Conservation (phyloP, 257 asterid genomes). For the Phtheirospermum japonicum region DNA sequence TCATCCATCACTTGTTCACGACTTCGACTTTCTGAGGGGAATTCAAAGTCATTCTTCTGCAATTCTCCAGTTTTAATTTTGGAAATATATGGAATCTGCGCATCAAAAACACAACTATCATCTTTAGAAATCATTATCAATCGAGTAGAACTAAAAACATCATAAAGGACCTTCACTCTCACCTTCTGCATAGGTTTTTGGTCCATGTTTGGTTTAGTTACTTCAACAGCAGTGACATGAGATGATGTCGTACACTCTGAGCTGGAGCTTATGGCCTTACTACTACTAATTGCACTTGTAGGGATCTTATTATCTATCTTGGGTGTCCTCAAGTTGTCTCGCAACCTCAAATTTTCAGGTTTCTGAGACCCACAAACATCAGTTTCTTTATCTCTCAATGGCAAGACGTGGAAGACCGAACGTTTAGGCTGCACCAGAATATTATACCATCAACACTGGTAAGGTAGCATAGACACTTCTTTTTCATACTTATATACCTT, state of each 20-base stretch:
- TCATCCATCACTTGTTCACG: constrained; percentile 29
- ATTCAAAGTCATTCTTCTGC: constrained; percentile 37
- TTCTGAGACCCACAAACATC: constrained; percentile 37
- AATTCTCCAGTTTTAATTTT: constrained; percentile 28
- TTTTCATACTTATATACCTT: constrained; percentile 17
- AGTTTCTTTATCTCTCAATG: constrained; percentile 37
- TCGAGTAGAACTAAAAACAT: constrained; percentile 28
- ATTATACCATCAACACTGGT: constrained; percentile 28
- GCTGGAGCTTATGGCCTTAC: constrained; percentile 34
- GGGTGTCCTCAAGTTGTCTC: constrained; percentile 30
- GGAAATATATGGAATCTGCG: constrained; percentile 30
- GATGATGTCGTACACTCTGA: constrained; percentile 33
- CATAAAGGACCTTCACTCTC: constrained; percentile 31
- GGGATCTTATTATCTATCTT: constrained; percentile 27
- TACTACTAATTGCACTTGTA: constrained; percentile 28
- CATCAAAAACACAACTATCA: constrained; percentile 22
- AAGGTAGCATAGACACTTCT: constrained; percentile 20
- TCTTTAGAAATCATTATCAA: constrained; percentile 25
- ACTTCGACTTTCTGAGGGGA: constrained; percentile 30
- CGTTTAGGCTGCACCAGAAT: constrained; percentile 67
- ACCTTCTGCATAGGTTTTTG: constrained; percentile 31
- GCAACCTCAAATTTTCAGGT: constrained; percentile 40
- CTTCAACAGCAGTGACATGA: constrained; percentile 31
- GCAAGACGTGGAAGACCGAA: constrained; percentile 35
- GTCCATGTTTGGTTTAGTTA: constrained; percentile 34